These are phyloP conservation scores for Miscanthus sacchariflorus DNA, from an alignment of 202 grass and related monocot species.

Conservation along the genomic window DNA sequence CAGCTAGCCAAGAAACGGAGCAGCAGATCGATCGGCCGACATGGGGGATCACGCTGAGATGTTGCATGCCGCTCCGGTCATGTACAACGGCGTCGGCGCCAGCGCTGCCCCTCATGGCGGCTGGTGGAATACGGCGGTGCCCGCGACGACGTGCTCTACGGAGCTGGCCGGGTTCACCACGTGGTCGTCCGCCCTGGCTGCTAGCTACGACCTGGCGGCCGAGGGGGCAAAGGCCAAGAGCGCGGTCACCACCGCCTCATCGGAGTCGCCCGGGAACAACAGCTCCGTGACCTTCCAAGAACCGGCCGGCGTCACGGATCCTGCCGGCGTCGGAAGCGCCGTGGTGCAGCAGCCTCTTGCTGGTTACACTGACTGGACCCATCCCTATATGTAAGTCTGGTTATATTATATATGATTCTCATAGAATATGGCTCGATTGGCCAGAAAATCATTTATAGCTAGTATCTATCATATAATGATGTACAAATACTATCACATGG, in stretches of 20 bases:
- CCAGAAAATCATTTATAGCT: neutral
- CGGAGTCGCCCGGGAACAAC: slow-evolving; percentile 65
- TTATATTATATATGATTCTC: neutral
- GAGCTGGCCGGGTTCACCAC: slow-evolving; percentile 49
- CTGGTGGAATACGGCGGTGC: slow-evolving; percentile 47
- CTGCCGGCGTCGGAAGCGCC: neutral
- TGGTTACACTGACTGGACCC: slow-evolving; percentile 61
- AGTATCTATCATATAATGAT: slow-evolving; percentile 22
- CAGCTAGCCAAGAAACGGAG: slow-evolving; percentile 17
- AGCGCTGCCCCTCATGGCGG: slow-evolving; percentile 12
- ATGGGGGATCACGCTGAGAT: slow-evolving; percentile 65
- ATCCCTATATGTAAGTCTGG: slow-evolving; percentile 62
- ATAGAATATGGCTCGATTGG: neutral
- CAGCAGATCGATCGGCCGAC: neutral
- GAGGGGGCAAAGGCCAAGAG: slow-evolving; percentile 43
- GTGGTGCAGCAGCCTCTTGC: slow-evolving; percentile 25
- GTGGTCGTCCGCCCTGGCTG: slow-evolving; percentile 46
- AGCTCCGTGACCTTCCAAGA: slow-evolving; percentile 70
- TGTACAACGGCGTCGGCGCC: slow-evolving; percentile 43
- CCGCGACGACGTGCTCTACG: slow-evolving; percentile 52
- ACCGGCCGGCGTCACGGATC: slow-evolving; percentile 43
- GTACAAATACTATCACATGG: slow-evolving; percentile 14
- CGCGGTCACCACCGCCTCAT: slow-evolving; percentile 56
- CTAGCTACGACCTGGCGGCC: slow-evolving; percentile 38
- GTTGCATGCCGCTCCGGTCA: slow-evolving; percentile 60